Evolutionary conservation across 1,139 yeast species (phyloP).

Genomic region (Suhomyces bribrorum): DNA sequence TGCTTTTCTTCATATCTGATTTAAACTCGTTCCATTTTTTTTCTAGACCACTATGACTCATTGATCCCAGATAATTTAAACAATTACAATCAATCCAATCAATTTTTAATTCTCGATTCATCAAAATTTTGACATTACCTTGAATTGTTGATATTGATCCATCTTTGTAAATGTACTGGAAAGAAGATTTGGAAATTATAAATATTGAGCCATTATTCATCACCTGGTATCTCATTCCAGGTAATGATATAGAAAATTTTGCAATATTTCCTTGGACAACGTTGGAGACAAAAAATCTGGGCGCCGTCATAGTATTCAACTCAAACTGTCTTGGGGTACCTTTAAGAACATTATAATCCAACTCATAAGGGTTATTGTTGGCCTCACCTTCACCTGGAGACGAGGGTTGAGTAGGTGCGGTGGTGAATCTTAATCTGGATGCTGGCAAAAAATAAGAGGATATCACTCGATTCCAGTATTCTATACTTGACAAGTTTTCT

Average conservation of each 20-base stretch:
- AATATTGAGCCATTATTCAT: conserved; percentile 66
- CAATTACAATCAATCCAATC: conserved; percentile 72
- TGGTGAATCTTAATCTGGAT: conserved; percentile 29
- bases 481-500: conserved; percentile 31
- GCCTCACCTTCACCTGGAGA: conserved; percentile 6
- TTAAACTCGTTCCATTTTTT: conserved; percentile 22
- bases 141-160: conserved; percentile 66
- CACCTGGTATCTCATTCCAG: conserved; percentile 66
- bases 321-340: conserved; percentile 54
- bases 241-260: conserved; percentile 58
- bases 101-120: conserved; percentile 62
- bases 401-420: conserved; percentile 15
- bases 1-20: conserved; percentile 11
- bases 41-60: conserved; percentile 30
- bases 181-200: conserved; percentile 56
- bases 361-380: conserved; percentile 10
- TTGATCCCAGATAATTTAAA: conserved; percentile 29
- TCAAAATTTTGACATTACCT: conserved; percentile 60
- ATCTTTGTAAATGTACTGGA: conserved; percentile 61
- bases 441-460: conserved; percentile 38
- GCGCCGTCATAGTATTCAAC: conserved; percentile 64
- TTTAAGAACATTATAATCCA: conserved; percentile 12
- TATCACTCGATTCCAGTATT: conserved; percentile 43
- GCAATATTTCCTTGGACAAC: conserved; percentile 53
- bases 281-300: conserved; percentile 59